Conservation (phyloP, 345 rosid genomes). For the Iberis pinnata region DNA sequence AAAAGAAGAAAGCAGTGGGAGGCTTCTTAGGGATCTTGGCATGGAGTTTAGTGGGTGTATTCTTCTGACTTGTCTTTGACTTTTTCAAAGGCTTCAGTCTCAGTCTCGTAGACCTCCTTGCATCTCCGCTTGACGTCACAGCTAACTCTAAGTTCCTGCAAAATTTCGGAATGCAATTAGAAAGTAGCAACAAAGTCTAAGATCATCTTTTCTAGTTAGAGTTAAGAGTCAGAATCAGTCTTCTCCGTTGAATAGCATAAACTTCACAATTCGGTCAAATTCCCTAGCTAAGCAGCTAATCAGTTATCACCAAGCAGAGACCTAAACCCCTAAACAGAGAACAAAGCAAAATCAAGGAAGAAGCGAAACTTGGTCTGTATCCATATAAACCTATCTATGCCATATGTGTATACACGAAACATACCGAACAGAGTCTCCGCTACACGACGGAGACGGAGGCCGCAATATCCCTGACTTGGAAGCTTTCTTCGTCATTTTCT, state of each 20-base stretch:
- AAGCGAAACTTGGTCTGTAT: background rate
- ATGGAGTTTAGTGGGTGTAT: slow-evolving; percentile 35
- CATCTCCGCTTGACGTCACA: slow-evolving; percentile 22
- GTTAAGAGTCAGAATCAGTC: background rate
- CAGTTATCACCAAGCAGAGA: slow-evolving; percentile 11
- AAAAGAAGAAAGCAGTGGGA: slow-evolving; percentile 86
- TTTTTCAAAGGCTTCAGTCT: slow-evolving; percentile 28
- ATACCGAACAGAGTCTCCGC: slow-evolving; percentile 26
- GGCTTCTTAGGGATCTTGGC: slow-evolving; percentile 76
- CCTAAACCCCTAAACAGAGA: slow-evolving; percentile 16
- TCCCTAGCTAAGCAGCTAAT: too few species aligned
- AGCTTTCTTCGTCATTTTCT: slow-evolving; percentile 36
- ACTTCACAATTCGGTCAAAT: too few species aligned
- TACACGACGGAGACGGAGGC: slow-evolving; percentile 24
- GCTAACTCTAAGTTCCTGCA: slow-evolving; percentile 34
- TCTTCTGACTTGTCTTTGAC: slow-evolving; percentile 28
- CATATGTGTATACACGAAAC: background rate
- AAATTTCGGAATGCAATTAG: background rate
- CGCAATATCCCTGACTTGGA: slow-evolving; percentile 21
- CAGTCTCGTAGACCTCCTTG: slow-evolving; percentile 29
- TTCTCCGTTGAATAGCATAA: slow-evolving; percentile 3
- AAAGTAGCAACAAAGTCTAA: background rate
- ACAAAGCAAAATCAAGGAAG: too few species aligned
- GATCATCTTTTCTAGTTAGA: background rate
- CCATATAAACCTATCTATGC: background rate